Base-by-base conservation (phyloP, 1,139 yeast species). In the Scheffersomyces quercinus region DNA sequence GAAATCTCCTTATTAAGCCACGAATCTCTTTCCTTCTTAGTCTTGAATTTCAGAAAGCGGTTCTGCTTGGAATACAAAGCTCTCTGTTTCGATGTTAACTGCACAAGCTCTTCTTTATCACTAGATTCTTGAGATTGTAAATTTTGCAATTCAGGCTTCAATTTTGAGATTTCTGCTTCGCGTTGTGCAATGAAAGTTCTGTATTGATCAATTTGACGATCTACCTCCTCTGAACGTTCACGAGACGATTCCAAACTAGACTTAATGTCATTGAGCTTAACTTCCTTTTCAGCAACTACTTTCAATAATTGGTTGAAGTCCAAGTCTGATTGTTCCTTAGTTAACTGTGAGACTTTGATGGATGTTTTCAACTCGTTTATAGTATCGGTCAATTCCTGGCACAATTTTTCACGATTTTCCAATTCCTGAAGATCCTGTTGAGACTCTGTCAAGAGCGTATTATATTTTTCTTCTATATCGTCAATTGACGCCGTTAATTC, bases 1-100 rank as follows among this genome's bases (percentile, higher is more conserved):
- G 58, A 44, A 12, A 70, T 65, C 43, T 70, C 69, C 3, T 46
- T 40, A n/a, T 57, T 51, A n/a, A 91, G 70, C 95, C 95, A 88
- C 1, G 50, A 40, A 58, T 90, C 86, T 52, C 97, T 77, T 48
- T 87, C 85, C 4, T 65, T 58, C 48, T 77, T 75, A 9, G 77
- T 65, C 1, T 64, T 52, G 54, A 88, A 90, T 51, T 80, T 78
- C 35, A 82, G 76, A 51, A 80, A 80, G 44, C 93, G 78, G 37
- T 86, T 89, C 54, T 85, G 88, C 56, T 90, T 91, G 10, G 89
- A 73, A 44, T 86, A 79, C 8, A 91, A 64, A 7, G 82, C 75
- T 50, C 88, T 73, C 60, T 86, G 90, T 31, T 69, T 73, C 2
- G 82, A 70, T 41, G 75, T 74, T 35, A 81, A 58, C 12, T 72